phyloP scores from a whole-genome alignment of 805 yeast species.

The Saccharomycopsis olivae region DNA sequence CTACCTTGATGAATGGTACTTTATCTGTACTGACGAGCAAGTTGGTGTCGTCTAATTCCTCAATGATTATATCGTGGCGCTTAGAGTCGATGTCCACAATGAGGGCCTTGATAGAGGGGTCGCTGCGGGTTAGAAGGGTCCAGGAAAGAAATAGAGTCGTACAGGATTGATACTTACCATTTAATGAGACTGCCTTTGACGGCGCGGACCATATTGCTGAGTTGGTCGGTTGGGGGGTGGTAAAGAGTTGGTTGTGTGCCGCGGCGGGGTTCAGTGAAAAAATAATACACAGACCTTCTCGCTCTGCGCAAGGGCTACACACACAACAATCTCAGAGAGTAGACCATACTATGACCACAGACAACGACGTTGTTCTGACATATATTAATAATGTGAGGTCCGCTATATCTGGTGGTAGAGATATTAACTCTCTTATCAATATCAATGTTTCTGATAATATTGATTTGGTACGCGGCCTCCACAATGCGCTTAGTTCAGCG shows the following conservation, averaged over 20 bases:
- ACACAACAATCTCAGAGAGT: neutral
- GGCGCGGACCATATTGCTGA: constrained; percentile 14
- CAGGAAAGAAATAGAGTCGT: neutral
- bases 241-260: neutral
- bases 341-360: neutral
- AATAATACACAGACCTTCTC: too few species aligned
- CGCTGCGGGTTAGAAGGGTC: constrained; percentile 31
- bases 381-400: too few species aligned
- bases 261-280: neutral
- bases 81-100: constrained; percentile 74
- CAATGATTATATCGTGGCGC: constrained; percentile 59
- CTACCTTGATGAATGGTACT: constrained; percentile 65
- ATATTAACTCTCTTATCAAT: neutral
- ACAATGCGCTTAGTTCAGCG: neutral
- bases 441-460: neutral
- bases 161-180: constrained; percentile 10
- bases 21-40: constrained; percentile 68
- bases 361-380: neutral
- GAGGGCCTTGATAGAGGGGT: constrained; percentile 85
- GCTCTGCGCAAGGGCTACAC: neutral
- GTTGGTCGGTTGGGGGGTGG: neutral
- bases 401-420: too few species aligned
- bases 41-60: constrained; percentile 89
- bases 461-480: neutral
- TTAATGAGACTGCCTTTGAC: constrained; percentile 14